A percentile compares a stretch with the other conserved stretches of the same genome.
phyloP scores from a whole-genome alignment of 2,329 filamentous ascomycete genomes.

The Stachybotrys chlorohalonatus region DNA sequence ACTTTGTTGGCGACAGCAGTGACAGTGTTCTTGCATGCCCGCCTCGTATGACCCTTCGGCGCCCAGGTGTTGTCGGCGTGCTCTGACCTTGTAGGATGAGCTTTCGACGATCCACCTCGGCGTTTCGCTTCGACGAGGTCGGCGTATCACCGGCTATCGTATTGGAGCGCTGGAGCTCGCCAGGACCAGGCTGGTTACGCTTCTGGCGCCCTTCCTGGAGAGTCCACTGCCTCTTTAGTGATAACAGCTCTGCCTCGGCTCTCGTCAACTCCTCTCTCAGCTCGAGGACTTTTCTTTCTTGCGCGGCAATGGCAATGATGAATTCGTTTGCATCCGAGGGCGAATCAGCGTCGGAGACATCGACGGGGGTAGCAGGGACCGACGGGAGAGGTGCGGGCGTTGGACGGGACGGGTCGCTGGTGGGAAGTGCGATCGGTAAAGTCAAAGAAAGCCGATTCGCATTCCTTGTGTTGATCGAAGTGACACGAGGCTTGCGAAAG shows the following conservation, averaged over 20 bases:
- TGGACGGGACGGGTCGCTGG: conserved; percentile 41
- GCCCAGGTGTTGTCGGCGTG: conserved; percentile 29
- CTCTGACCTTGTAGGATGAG: conserved; percentile 47
- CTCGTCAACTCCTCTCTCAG: conserved; percentile 79
- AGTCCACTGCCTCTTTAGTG: conserved; percentile 78
- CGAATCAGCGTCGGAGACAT: conserved; percentile 31
- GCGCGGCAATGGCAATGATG: conserved; percentile 81
- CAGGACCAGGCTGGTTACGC: conserved; percentile 56
- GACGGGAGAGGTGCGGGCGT: conserved; percentile 30
- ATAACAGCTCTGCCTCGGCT: conserved; percentile 68
- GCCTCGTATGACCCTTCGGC: conserved; percentile 60
- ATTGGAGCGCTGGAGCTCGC: conserved; percentile 27
- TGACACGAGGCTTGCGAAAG: conserved; percentile 40
- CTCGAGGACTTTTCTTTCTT: conserved; percentile 86
- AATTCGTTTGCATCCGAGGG: conserved; percentile 53
- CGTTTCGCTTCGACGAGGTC: conserved; percentile 29
- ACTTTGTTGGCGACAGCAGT: conserved; percentile 62
- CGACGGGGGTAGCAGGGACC: conserved; percentile 41
- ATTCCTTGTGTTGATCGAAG: conserved; percentile 43
- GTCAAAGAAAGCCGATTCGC: conserved; percentile 52
- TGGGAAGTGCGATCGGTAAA: conserved; percentile 49
- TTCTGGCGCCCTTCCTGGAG: conserved; percentile 69
- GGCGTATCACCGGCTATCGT: conserved; percentile 15
- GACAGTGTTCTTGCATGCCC: conserved; percentile 61
- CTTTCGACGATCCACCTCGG: conserved; percentile 67